phyloP scores from a whole-genome alignment of 2,329 filamentous ascomycete species.

The Xylariaceae sp. region DNA sequence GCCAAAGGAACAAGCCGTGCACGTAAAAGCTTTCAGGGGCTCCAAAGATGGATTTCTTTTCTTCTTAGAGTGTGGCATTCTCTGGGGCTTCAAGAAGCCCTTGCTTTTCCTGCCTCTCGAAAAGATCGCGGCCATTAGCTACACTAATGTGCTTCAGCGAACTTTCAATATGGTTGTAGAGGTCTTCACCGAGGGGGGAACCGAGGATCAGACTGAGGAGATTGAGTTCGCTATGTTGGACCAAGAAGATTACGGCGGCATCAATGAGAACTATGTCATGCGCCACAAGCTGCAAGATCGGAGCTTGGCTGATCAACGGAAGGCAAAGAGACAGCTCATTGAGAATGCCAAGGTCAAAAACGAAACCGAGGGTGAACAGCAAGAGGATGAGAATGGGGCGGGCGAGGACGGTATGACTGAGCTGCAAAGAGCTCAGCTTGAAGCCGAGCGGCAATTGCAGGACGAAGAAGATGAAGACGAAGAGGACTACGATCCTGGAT shows the following conservation, averaged over 20 bases:
- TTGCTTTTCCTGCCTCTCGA: slow-evolving; percentile 58
- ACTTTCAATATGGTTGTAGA: slow-evolving; percentile 65
- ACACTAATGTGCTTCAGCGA: slow-evolving; percentile 60
- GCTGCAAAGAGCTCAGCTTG: slow-evolving; percentile 44
- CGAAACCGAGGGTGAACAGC: slow-evolving; percentile 35
- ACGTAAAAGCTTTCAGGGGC: slow-evolving; percentile 60
- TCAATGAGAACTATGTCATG: slow-evolving; percentile 57
- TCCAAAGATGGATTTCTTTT: slow-evolving; percentile 65
- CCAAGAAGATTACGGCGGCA: slow-evolving; percentile 60
- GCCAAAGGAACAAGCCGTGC: slow-evolving; percentile 57
- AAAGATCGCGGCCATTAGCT: slow-evolving; percentile 57
- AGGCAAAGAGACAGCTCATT: slow-evolving; percentile 56
- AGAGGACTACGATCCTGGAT: slow-evolving; percentile 61
- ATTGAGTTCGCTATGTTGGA: slow-evolving; percentile 65
- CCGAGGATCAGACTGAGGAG: slow-evolving; percentile 49
- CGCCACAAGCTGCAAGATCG: slow-evolving; percentile 57
- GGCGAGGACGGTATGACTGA: slow-evolving; percentile 44
- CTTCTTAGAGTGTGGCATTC: slow-evolving; percentile 59
- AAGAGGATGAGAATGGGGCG: slow-evolving; percentile 41
- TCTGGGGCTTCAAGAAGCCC: slow-evolving; percentile 68
- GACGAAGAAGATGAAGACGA: slow-evolving; percentile 60
- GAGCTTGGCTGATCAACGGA: slow-evolving; percentile 63
- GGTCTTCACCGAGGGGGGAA: slow-evolving; percentile 41
- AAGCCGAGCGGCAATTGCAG: slow-evolving; percentile 48
- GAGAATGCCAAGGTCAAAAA: slow-evolving; percentile 51